Evolutionary conservation across 2,329 filamentous ascomycete genomes (phyloP), one percentile per base, ranked within the genome.

Genomic region (Pseudogymnoascus destructans): DNA sequence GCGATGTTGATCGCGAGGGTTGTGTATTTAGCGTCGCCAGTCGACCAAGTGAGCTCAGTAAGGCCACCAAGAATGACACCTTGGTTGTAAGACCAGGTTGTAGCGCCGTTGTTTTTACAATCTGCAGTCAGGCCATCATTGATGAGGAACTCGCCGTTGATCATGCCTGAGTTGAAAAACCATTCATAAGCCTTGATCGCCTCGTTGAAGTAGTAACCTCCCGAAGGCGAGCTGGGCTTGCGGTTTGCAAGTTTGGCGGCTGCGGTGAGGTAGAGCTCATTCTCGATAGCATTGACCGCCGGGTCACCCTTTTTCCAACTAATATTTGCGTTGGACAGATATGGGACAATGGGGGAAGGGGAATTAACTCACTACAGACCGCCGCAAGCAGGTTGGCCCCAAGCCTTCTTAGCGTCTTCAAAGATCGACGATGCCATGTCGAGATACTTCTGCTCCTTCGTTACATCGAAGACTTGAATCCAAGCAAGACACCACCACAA

Each of bases 401-500:
- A 74, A 57, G 75, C 79, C 4, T 70, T 71, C 57, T 76, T 73
- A 71, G 82, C 79, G 64, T 84, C 79, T 25, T 77, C 72, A 63
- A 81, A 82, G 59, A 84, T 75, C 32, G 72, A 67, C 58, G 74
- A 73, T 7, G 80, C 78, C 5, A 74, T 72, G 52, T 78, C 66
- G 36, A 84, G 75, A 62, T 80, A 84, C n/a, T 73, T 71, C 1
- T 62, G 33, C 46, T 82, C 71, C 2, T 71, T 69, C 0, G 79
- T 80, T 13, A 79, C 70, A 64, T 84, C 81, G 64, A 74, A 81
- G 3, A 77, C 72, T 21, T 77, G 74, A 57, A 84, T 77, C 73
- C 80, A 76, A 15, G 73, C 80, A 59, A 84, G 72, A 8, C 76
- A 79, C 81, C 81, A 84, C 81, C 81, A 84, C n/a, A 78, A 75